These are phyloP conservation scores for Penicillium egyptiacum DNA, from an alignment of 495 filamentous ascomycete genomes.

Conservation along the genomic window DNA sequence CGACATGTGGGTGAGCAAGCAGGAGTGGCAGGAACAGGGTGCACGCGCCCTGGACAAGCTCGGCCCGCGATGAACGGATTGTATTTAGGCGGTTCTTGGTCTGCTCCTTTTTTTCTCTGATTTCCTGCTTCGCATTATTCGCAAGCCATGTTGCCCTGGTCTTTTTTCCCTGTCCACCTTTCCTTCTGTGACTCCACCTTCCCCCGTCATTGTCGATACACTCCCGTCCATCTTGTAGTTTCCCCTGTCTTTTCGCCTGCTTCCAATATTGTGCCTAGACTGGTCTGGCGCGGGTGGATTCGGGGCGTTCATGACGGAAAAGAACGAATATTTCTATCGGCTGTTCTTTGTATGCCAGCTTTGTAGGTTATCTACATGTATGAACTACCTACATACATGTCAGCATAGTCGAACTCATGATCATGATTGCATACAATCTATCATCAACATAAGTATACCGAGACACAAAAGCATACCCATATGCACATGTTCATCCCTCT, in stretches of 20 bases:
- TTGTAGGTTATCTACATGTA: not conserved
- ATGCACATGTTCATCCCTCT: not conserved
- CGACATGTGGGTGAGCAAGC: slow-evolving; percentile 96
- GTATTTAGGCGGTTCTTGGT: slow-evolving; percentile 27
- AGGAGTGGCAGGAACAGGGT: slow-evolving; percentile 95
- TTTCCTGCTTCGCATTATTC: slow-evolving; percentile 25
- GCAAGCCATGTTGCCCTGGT: slow-evolving; percentile 23
- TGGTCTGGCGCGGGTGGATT: slow-evolving; percentile 29
- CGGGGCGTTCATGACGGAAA: slow-evolving; percentile 27
- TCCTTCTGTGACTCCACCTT: slow-evolving; percentile 4
- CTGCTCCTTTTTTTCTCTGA: slow-evolving; percentile 17
- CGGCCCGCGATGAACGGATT: slow-evolving; percentile 62
- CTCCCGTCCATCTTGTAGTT: slow-evolving; percentile 21
- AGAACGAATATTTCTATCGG: slow-evolving; percentile 24
- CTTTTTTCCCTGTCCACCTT: slow-evolving; percentile 11
- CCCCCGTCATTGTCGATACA: slow-evolving; percentile 25
- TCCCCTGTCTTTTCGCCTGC: slow-evolving; percentile 21
- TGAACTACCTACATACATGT: not conserved
- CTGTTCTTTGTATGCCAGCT: not conserved
- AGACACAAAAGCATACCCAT: not conserved
- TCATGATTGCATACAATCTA: slow-evolving; percentile 1
- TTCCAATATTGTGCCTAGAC: slow-evolving; percentile 31
- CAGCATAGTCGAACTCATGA: not conserved
- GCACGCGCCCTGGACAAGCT: slow-evolving; percentile 85
- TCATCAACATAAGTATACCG: not conserved